A percentile compares a stretch with the other conserved stretches of the same genome.
These are phyloP conservation scores for Solioccasus polychromus DNA, from an alignment of 768 basidiomycete species.

Conservation along the genomic window DNA sequence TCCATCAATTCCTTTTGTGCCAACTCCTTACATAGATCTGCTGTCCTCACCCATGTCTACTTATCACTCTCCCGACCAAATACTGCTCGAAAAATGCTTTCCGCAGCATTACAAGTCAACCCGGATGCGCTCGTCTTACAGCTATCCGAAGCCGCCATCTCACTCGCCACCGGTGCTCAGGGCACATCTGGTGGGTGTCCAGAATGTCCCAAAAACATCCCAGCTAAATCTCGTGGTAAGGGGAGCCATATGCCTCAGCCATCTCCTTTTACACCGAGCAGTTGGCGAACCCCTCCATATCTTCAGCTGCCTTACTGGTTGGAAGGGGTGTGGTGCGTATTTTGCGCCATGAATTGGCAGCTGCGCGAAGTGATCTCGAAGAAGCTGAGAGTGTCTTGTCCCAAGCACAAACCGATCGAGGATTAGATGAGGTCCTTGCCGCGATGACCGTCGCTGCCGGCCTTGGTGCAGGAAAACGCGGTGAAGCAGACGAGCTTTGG, in stretches of 20 bases:
- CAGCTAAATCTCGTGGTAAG: slow-evolving; percentile 7
- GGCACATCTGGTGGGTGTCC: slow-evolving; percentile 43
- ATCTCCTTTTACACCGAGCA: slow-evolving; percentile 79
- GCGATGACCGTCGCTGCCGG: slow-evolving; percentile 64
- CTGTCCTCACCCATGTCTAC: slow-evolving; percentile 81
- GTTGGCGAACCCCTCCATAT: slow-evolving; percentile 73
- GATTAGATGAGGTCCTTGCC: slow-evolving; percentile 62
- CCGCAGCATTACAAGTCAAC: slow-evolving; percentile 78
- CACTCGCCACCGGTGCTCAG: slow-evolving; percentile 72
- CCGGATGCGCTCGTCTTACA: slow-evolving; percentile 91
- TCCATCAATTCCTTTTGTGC: not conserved
- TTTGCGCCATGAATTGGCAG: slow-evolving; percentile 68
- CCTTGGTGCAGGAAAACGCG: slow-evolving; percentile 52
- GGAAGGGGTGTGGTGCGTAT: slow-evolving; percentile 79
- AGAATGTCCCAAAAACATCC: slow-evolving; percentile 29
- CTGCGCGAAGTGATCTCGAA: slow-evolving; percentile 78
- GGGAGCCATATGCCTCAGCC: slow-evolving; percentile 37
- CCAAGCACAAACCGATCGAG: slow-evolving; percentile 41
- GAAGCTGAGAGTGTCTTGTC: slow-evolving; percentile 51
- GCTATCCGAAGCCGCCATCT: slow-evolving; percentile 81
- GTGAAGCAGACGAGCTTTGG: slow-evolving; percentile 67
- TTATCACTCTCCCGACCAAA: slow-evolving; percentile 87
- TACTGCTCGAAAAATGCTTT: slow-evolving; percentile 83
- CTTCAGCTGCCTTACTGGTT: slow-evolving; percentile 70
- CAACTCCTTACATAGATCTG: slow-evolving; percentile 50